phyloP scores from a whole-genome alignment of 495 filamentous ascomycete species.

The Lindgomyces ingoldianus region DNA sequence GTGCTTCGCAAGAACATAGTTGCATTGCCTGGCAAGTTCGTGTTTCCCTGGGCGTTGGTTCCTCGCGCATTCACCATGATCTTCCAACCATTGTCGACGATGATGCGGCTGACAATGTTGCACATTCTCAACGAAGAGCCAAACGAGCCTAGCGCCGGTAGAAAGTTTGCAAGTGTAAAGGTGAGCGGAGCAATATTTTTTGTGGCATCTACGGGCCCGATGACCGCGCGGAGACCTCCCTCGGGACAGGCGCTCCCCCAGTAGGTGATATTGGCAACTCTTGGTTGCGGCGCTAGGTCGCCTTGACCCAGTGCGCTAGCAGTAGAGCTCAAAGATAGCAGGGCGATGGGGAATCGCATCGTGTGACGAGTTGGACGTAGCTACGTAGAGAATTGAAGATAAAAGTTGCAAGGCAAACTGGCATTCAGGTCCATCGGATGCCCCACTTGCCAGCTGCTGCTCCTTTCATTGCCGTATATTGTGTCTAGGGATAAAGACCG shows the following conservation, averaged over 20 bases:
- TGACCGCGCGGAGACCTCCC: slow-evolving; percentile 6
- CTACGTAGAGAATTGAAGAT: slow-evolving; percentile 3
- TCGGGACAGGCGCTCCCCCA: slow-evolving; percentile 24
- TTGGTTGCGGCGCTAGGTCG: slow-evolving; percentile 5
- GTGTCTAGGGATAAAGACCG: slow-evolving; percentile 4
- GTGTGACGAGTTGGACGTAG: slow-evolving; percentile 1
- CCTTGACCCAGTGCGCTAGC: slow-evolving; percentile 1
- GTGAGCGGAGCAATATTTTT: slow-evolving; percentile 10
- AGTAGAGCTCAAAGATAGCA: slow-evolving; percentile 8
- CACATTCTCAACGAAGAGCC: slow-evolving; percentile 22
- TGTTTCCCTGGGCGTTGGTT: slow-evolving; percentile 9
- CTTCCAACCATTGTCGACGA: slow-evolving; percentile 15
- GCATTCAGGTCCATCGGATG: slow-evolving; percentile 1
- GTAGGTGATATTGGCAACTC: slow-evolving; percentile 9
- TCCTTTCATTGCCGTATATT: slow-evolving; percentile 18
- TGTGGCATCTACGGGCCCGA: slow-evolving; percentile 18
- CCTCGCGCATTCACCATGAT: slow-evolving; percentile 19
- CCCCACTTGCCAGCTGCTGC: slow-evolving; percentile 8
- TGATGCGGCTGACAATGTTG: slow-evolving; percentile 7
- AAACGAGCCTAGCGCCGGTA: slow-evolving; percentile 17
- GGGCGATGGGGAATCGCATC: not conserved
- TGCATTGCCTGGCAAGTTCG: slow-evolving; percentile 4
- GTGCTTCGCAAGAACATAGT: slow-evolving; percentile 19
- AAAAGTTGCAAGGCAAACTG: slow-evolving; percentile 9
- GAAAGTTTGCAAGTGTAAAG: slow-evolving; percentile 23